Percentiles rank a stretch among this genome's conserved stretches.
These are phyloP conservation scores for Termitomyces sp. DNA, from an alignment of 768 basidiomycete genomes.

Conservation along the genomic window DNA sequence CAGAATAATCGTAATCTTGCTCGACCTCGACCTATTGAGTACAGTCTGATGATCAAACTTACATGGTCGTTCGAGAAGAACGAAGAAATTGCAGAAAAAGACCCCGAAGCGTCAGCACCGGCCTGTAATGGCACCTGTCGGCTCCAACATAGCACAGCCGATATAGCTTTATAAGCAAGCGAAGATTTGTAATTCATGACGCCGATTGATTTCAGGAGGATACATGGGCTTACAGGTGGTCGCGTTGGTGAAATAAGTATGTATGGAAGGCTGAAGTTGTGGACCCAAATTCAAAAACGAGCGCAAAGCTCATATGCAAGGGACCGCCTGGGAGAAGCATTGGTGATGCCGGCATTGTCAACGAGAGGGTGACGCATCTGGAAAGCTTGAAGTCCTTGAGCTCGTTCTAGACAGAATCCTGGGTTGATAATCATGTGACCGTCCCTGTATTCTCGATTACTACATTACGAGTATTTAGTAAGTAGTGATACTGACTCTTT, in stretches of 20 bases:
- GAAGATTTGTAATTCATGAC: conserved; percentile 30
- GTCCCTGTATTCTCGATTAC: too few species aligned
- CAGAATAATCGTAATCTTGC: background rate
- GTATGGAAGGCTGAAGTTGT: too few species aligned
- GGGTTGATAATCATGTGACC: background rate
- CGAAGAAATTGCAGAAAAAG: conserved; percentile 26
- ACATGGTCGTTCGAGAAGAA: conserved; percentile 2
- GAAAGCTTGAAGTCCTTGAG: too few species aligned
- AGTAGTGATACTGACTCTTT: too few species aligned
- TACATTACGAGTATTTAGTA: too few species aligned
- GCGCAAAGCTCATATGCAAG: too few species aligned
- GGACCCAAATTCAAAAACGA: too few species aligned
- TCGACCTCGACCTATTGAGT: background rate
- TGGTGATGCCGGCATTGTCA: too few species aligned
- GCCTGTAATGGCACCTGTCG: conserved; percentile 25
- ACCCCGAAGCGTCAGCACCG: conserved; percentile 36
- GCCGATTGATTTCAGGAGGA: conserved; percentile 26
- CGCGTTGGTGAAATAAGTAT: too few species aligned
- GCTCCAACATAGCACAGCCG: conserved; percentile 33
- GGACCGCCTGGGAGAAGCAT: too few species aligned
- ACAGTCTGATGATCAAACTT: background rate
- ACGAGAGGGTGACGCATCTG: background rate
- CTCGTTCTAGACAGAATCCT: too few species aligned
- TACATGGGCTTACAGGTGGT: conserved; percentile 10
- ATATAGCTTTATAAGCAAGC: conserved; percentile 28